These are phyloP conservation scores for Coemansia sp. DNA, from an alignment of 192 early-diverging fungal species.

Conservation along the genomic window DNA sequence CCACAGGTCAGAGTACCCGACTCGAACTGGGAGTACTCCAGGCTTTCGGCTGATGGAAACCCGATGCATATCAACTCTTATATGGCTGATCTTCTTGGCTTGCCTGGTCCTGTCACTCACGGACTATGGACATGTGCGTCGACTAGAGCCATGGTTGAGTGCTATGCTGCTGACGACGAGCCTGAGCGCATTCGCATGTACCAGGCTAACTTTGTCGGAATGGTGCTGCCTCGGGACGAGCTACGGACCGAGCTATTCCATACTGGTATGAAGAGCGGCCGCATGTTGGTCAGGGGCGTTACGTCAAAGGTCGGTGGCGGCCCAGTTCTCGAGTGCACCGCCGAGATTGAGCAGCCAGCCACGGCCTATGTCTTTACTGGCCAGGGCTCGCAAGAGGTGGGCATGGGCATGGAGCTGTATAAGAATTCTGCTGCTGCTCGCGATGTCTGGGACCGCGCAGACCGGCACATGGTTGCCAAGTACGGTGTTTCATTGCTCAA, in stretches of 20 bases:
- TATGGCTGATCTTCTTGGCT: conserved; percentile 82
- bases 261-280: conserved; percentile 92
- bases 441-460: conserved; percentile 93
- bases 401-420: conserved; percentile 97
- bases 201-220: conserved; percentile 80
- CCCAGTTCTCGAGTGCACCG: conserved; percentile 72
- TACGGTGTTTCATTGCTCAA: conserved; percentile 91
- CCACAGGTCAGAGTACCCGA: conserved; percentile 55
- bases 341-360: conserved; percentile 87
- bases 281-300: conserved; percentile 88
- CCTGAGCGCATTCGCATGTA: conserved; percentile 83
- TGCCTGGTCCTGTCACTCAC: conserved; percentile 91
- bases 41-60: conserved; percentile 81
- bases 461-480: conserved; percentile 77
- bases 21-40: conserved; percentile 81
- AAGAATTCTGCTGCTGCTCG: conserved; percentile 76
- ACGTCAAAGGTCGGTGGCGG: conserved; percentile 76
- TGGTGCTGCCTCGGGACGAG: conserved; percentile 87
- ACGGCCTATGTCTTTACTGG: conserved; percentile 97
- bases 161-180: conserved; percentile 84
- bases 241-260: conserved; percentile 84
- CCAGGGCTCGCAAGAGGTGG: conserved; percentile 92
- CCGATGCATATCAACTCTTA: conserved; percentile 94
- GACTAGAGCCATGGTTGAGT: conserved; percentile 88
- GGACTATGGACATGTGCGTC: conserved; percentile 95